Percentiles rank a stretch among this genome's conserved stretches.
Evolutionary conservation across 495 filamentous ascomycete genomes (phyloP).

Genomic region (Penicillium mononematosum): DNA sequence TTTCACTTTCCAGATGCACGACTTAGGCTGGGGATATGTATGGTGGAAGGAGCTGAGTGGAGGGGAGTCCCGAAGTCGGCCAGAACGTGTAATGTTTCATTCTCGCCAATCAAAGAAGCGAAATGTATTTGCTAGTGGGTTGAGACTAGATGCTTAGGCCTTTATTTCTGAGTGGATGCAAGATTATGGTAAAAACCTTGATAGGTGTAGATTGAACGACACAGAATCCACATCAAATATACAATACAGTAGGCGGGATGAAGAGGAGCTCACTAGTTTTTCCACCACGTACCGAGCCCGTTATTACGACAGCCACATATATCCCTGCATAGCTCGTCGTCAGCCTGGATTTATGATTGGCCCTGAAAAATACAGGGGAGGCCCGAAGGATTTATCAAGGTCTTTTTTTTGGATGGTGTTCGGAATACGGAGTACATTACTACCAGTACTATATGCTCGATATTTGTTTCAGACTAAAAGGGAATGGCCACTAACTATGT

Average conservation of each 20-base stretch:
- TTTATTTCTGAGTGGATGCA: neutral
- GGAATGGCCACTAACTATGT: neutral
- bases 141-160: neutral
- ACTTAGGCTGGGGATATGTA: neutral
- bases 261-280: neutral
- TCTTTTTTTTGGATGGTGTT: neutral
- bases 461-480: neutral
- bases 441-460: neutral
- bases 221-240: neutral
- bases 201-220: neutral
- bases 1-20: neutral
- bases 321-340: conserved; percentile 5
- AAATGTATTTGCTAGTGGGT: neutral
- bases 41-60: neutral
- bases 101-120: neutral
- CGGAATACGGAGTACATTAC: neutral
- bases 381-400: neutral
- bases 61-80: neutral
- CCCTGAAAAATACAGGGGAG: neutral
- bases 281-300: neutral
- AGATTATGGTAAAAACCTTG: neutral
- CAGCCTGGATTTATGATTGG: conserved; percentile 1
- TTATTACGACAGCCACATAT: conserved; percentile 8
- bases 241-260: neutral
- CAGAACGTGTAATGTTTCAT: conserved; percentile 1